Percentiles rank a stretch among this genome's conserved stretches.
These are phyloP conservation scores for Colletotrichum paranaense DNA, from an alignment of 2,329 filamentous ascomycete species.

Conservation along the genomic window DNA sequence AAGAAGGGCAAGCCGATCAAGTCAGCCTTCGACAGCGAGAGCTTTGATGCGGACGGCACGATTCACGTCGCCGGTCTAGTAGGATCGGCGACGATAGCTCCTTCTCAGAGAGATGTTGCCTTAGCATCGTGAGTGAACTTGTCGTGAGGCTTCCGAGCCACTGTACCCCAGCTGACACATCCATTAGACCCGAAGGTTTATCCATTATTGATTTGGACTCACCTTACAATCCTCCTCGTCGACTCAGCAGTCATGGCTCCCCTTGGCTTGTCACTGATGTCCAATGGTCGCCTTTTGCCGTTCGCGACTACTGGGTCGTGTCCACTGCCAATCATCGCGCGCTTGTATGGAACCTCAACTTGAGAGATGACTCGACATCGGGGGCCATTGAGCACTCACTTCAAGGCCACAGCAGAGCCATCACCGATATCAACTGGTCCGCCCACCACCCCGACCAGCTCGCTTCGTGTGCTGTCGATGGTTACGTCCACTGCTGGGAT, in stretches of 20 bases:
- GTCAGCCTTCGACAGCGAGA: slow-evolving; percentile 85
- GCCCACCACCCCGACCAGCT: slow-evolving; percentile 91
- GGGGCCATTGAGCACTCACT: slow-evolving; percentile 87
- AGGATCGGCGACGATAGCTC: slow-evolving; percentile 92
- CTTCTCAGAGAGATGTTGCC: slow-evolving; percentile 89
- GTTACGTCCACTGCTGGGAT: slow-evolving; percentile 94
- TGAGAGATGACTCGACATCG: slow-evolving; percentile 77
- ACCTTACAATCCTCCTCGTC: slow-evolving; percentile 86
- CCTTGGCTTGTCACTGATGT: slow-evolving; percentile 97
- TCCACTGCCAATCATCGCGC: slow-evolving; percentile 96
- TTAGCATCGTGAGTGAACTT: slow-evolving; percentile 75
- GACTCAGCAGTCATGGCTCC: slow-evolving; percentile 82
- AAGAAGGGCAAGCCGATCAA: slow-evolving; percentile 71
- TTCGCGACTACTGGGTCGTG: slow-evolving; percentile 90
- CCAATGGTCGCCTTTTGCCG: slow-evolving; percentile 95
- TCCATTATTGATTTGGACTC: slow-evolving; percentile 94
- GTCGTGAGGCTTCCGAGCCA: neutral
- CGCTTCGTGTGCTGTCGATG: slow-evolving; percentile 92
- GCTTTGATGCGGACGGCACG: slow-evolving; percentile 85
- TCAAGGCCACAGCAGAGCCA: slow-evolving; percentile 84
- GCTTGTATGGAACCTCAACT: slow-evolving; percentile 90
- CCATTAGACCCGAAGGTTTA: slow-evolving; percentile 78
- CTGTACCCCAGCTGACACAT: neutral
- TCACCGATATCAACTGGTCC: slow-evolving; percentile 96
- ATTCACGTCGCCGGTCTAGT: slow-evolving; percentile 86